Evolutionary conservation across 306 rosid species (phyloP).

Genomic region (Quercus engelmannii): DNA sequence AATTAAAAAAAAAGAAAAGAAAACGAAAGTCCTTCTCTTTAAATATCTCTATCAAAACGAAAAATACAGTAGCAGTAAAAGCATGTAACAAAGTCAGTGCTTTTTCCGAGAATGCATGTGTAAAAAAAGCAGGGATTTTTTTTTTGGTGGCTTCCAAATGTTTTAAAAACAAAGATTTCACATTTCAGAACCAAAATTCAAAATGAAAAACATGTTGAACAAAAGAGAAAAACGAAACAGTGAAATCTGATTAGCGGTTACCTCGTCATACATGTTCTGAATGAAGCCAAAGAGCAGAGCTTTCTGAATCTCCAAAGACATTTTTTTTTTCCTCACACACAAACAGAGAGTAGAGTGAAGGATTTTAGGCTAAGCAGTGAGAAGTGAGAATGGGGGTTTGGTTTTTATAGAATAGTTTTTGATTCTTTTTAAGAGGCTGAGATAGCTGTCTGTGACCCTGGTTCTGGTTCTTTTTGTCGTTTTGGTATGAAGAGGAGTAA

Average conservation of each 20-base stretch:
- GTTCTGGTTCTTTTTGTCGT: neutral
- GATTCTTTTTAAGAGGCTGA: neutral
- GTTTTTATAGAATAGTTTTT: neutral
- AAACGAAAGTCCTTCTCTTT: neutral
- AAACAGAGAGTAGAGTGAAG: neutral
- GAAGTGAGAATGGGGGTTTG: neutral
- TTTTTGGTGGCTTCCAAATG: no score
- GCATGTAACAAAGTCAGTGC: no score
- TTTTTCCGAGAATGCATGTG: no score
- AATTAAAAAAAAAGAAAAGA: neutral
- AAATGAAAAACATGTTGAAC: neutral
- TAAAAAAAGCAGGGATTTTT: no score
- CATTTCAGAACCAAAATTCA: no score
- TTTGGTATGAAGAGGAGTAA: neutral
- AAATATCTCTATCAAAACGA: no score
- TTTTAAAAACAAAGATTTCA: no score
- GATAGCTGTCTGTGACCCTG: neutral
- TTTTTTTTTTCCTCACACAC: neutral
- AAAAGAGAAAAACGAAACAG: neutral
- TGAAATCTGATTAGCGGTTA: neutral
- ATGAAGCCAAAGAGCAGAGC: constrained; percentile 9
- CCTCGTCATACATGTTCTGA: constrained; percentile 18
- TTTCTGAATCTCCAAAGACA: neutral
- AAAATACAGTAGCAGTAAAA: no score
- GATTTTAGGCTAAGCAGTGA: no score